A percentile compares a stretch with the other conserved stretches of the same genome.
Conservation (phyloP, 2,329 filamentous ascomycete genomes). For the Pseudocercospora ulei region DNA sequence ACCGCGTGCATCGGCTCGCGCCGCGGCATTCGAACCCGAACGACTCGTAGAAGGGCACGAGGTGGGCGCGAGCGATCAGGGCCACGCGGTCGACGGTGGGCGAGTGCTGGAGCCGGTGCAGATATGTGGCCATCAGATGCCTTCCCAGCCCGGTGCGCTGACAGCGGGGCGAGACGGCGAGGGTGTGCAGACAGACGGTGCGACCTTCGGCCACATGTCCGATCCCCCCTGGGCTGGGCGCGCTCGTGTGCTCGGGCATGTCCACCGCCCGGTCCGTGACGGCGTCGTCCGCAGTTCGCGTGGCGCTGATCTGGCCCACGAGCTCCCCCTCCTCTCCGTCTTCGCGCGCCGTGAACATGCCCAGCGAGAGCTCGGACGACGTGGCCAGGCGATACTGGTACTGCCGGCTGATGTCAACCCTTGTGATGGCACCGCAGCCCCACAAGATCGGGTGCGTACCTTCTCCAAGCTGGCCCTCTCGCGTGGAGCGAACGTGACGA, state of each 20-base stretch:
- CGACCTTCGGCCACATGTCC: constrained; percentile 63
- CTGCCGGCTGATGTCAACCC: not conserved
- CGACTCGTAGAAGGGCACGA: constrained; percentile 62
- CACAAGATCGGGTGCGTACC: too few relatives aligned
- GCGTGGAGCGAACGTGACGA: constrained; percentile 2
- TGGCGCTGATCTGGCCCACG: constrained; percentile 64
- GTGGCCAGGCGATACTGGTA: constrained; percentile 5
- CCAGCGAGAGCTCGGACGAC: not conserved
- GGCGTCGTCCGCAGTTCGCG: constrained; percentile 51
- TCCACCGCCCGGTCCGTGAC: constrained; percentile 68
- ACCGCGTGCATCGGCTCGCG: constrained; percentile 57
- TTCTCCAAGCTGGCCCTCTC: constrained; percentile 8
- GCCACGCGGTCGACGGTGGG: constrained; percentile 60
- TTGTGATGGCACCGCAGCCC: not conserved
- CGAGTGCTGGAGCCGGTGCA: constrained; percentile 54
- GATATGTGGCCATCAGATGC: constrained; percentile 11
- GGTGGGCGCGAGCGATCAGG: constrained; percentile 62
- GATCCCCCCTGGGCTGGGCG: constrained; percentile 28
- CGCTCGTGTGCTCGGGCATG: constrained; percentile 44
- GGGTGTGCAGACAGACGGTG: constrained; percentile 68
- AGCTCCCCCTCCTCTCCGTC: constrained; percentile 7
- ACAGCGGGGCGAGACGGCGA: constrained; percentile 9
- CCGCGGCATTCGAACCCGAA: constrained; percentile 61
- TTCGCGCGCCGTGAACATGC: constrained; percentile 6
- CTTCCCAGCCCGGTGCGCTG: constrained; percentile 11